Evolutionary conservation across 768 basidiomycete genomes (phyloP), one percentile per base, ranked within the genome.

Genomic region (Boletus edulis): DNA sequence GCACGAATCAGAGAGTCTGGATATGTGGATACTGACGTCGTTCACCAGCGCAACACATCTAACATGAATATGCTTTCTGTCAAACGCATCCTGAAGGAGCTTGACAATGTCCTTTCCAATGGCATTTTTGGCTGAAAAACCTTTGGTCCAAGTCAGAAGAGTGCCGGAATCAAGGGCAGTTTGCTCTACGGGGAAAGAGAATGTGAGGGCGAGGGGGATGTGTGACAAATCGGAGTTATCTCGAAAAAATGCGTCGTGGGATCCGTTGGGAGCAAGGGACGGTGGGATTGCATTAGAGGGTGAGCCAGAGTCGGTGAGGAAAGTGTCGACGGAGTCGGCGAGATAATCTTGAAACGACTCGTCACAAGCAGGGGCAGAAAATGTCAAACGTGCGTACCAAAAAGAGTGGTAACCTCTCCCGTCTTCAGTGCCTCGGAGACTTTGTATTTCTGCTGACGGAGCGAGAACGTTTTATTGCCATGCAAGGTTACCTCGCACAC

Each of bases 171-270:
- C 87, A 22, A 98, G 80, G 0, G 97, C 94, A 0, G 92, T 94
- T 69, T 99, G 97, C 64, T 97, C 93, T 29, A 98, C 97, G 2
- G 97, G 97, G 77, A 98, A 97, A 29, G 91, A 94, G 72, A 98
- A 99, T 0, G 97, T 98, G 49, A 99, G 80, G 10, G 96, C 97
- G 3, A 99, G 85, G 31, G 83, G 80, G 38, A 89, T 61, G 46
- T 77, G 73, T 10, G 82, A 74, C 3, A 72, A 62, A 61, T 80
- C 75, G 1, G 69, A 62, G 17, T 57, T 54, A 12, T 58, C 24
- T 41, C 22, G 40, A 20, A 67, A 51, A 41, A 59, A 43, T 24
- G 55, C 39, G 24, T 52, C 61, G 40, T 61, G 57, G 27, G 56
- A 51, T 29, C 51, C 51, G 27, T 59, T 49, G 43, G 55, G 62